Percentiles rank a stretch among this genome's conserved stretches.
These are phyloP conservation scores for Tripidium arundinaceum DNA, from an alignment of 202 grass and related monocot species.

Conservation along the genomic window DNA sequence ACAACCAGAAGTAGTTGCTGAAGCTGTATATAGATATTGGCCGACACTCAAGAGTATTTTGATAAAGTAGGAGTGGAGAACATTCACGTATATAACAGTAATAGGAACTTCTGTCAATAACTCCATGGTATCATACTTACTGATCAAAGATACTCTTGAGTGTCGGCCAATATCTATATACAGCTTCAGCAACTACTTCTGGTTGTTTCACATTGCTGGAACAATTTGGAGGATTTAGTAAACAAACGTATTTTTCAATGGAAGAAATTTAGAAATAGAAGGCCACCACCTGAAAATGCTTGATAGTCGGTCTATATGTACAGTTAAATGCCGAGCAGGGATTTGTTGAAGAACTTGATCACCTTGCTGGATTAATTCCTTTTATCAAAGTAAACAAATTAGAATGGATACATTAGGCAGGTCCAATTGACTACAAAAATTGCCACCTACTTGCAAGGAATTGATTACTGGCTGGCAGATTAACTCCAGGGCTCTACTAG, in stretches of 20 bases:
- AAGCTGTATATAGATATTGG: constrained; percentile 85
- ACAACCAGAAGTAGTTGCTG: constrained; percentile 87
- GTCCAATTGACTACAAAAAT: neutral
- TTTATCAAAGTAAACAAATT: constrained; percentile 35
- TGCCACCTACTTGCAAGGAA: constrained; percentile 63
- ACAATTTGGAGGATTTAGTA: constrained; percentile 37
- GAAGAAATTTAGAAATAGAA: constrained; percentile 24
- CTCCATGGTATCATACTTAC: constrained; percentile 44
- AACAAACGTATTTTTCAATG: constrained; percentile 20
- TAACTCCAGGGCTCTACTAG: constrained; percentile 82
- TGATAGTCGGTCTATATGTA: constrained; percentile 90
- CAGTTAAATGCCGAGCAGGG: constrained; percentile 72
- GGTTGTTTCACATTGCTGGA: constrained; percentile 86
- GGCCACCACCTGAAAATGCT: constrained; percentile 87
- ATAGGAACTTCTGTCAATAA: constrained; percentile 20
- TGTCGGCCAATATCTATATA: constrained; percentile 78
- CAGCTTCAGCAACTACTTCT: constrained; percentile 87
- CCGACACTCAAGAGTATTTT: constrained; percentile 50
- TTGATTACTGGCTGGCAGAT: constrained; percentile 79
- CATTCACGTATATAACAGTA: neutral
- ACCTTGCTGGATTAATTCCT: constrained; percentile 90
- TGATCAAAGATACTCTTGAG: constrained; percentile 93
- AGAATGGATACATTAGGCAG: constrained; percentile 20
- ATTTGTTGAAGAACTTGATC: constrained; percentile 64
- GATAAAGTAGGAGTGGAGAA: neutral